These are phyloP conservation scores for Metarhizium guizhouense DNA, from an alignment of 2,329 filamentous ascomycete species.

Conservation along the genomic window DNA sequence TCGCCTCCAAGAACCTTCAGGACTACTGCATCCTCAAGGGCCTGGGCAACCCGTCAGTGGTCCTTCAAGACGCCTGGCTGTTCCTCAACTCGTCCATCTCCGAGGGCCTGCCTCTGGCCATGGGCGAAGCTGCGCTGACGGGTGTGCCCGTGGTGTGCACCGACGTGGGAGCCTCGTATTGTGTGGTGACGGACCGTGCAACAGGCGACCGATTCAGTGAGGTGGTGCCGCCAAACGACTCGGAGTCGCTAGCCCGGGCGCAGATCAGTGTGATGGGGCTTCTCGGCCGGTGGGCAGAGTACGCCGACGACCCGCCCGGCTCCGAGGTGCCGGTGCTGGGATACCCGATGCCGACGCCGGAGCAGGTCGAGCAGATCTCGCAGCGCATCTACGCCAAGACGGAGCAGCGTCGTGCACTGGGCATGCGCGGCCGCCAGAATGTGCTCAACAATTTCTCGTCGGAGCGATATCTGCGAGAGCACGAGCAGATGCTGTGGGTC, in stretches of 20 bases:
- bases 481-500: background rate
- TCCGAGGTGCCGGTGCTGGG: background rate
- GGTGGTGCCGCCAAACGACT: background rate
- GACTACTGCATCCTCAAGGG: background rate
- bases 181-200: background rate
- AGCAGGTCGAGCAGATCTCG: background rate
- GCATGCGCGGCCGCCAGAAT: background rate
- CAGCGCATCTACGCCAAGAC: background rate
- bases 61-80: background rate
- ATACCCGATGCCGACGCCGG: background rate
- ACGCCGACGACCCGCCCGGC: background rate
- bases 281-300: background rate
- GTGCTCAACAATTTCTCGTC: background rate
- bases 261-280: background rate
- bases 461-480: background rate
- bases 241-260: background rate
- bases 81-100: constrained; percentile 1
- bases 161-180: background rate
- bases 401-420: background rate
- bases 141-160: background rate
- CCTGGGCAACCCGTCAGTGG: background rate
- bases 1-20: background rate
- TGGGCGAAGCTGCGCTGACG: background rate
- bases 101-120: background rate
- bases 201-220: background rate